Base-by-base conservation (phyloP, 768 basidiomycete species). In the Kockovaella imperatae region DNA sequence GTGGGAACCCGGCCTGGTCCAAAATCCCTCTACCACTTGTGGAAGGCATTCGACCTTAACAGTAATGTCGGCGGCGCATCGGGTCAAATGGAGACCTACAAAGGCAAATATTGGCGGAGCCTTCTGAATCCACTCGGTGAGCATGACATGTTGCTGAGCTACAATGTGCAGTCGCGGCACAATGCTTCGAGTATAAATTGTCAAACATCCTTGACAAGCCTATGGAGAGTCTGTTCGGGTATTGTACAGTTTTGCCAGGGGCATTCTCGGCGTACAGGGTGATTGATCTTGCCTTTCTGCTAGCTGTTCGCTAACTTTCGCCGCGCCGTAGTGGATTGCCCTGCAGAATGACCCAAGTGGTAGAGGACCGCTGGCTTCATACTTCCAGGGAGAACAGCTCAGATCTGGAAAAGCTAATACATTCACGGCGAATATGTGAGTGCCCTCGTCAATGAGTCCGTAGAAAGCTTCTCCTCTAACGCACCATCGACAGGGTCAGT, bases 171-270 rank as follows among this genome's bases (percentile, higher is more conserved):
- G 68, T 91, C 13, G 90, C 91, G 0, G 86, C 90, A 0, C 91
- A 95, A 67, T 91, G 91, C 67, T 95, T 93, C 65, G 87, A 91
- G 72, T 93, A 95, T 74, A 93, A 93, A 42, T 71, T 72, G 83
- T 88, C 87, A 21, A 90, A 95, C 64, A 86, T 93, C 56, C 80
- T 96, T 29, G 91, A 96, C 70, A 96, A 96, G 70, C 90, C 91
- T 0, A 78, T 90, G 43, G 91, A 96, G 52, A 63, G 67, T 45
- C 59, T 74, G 13, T 74, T 72, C 31, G 73, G 80, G 76, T 87
- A 64, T 42, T 78, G 69, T 49, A 59, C 63, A 6, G 73, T 91
- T 39, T 76, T 95, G 43, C 89, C 89, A 10, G 88, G 88, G 62
- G 89, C 89, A 11, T 91, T 91, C 75, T 86, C 84, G 46, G 87